Percentiles rank a stretch among this genome's conserved stretches.
These are phyloP conservation scores for Xylariales sp. DNA, from an alignment of 2,329 filamentous ascomycete genomes.

Conservation along the genomic window DNA sequence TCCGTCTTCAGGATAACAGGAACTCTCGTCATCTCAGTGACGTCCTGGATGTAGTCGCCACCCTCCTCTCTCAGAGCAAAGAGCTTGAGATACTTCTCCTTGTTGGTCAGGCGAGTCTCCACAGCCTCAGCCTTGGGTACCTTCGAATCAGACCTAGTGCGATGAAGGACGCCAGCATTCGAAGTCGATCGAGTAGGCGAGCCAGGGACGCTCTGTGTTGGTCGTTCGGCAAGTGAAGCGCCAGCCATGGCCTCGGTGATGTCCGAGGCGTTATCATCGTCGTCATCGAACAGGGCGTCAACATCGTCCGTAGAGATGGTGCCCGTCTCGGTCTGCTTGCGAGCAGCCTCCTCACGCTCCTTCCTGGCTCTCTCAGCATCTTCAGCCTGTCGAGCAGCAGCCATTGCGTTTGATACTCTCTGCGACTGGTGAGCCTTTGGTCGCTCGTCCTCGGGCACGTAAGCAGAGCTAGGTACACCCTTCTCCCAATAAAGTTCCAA, in stretches of 20 bases:
- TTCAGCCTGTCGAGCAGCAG: constrained; percentile 75
- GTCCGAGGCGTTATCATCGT: constrained; percentile 83
- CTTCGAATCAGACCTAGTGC: constrained; percentile 92
- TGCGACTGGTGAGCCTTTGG: constrained; percentile 75
- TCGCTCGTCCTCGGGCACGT: constrained; percentile 93
- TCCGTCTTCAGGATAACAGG: constrained; percentile 99
- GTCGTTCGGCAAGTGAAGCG: constrained; percentile 81
- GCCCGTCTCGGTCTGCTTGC: constrained; percentile 90
- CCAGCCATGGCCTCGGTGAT: constrained; percentile 88
- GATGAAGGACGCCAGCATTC: constrained; percentile 66
- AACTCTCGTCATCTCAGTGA: constrained; percentile 94
- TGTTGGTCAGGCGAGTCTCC: constrained; percentile 79
- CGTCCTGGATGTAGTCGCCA: constrained; percentile 96
- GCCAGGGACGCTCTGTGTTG: constrained; percentile 91
- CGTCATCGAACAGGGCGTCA: constrained; percentile 93
- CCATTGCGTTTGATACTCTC: constrained; percentile 68
- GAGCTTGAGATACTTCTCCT: constrained; percentile 91
- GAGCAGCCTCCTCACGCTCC: constrained; percentile 84
- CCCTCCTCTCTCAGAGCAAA: constrained; percentile 89
- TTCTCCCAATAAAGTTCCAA: constrained; percentile 99
- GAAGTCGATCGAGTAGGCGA: constrained; percentile 77
- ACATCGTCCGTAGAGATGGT: constrained; percentile 91
- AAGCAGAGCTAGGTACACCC: constrained; percentile 92
- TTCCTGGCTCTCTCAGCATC: constrained; percentile 75
- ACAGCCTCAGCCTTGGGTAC: constrained; percentile 69